Percentiles rank a stretch among this genome's conserved stretches.
These are phyloP conservation scores for Floccularia luteovirens DNA, from an alignment of 768 basidiomycete genomes.

Conservation along the genomic window DNA sequence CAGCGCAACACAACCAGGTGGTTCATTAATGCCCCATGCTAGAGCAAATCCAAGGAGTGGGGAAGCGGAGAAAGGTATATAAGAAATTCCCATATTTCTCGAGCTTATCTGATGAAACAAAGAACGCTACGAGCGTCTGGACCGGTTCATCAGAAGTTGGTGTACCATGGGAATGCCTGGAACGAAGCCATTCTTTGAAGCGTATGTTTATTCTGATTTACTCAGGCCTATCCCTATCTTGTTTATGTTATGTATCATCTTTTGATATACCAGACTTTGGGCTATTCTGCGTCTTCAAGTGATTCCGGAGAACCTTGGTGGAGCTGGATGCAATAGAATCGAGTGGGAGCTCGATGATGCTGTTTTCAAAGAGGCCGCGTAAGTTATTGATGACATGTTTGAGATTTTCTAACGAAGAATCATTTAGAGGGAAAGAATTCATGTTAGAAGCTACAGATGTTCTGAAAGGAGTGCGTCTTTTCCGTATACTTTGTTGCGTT, in stretches of 20 bases:
- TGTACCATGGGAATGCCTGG: constrained; percentile 85
- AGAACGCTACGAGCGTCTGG: constrained; percentile 71
- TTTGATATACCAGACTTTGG: constrained; percentile 41
- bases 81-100: background rate
- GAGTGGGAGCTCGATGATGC: constrained; percentile 94
- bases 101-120: background rate
- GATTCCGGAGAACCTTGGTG: constrained; percentile 73
- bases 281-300: constrained; percentile 76
- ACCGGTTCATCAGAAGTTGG: constrained; percentile 74
- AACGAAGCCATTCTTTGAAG: constrained; percentile 80
- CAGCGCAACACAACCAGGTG: constrained; percentile 70
- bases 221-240: no score
- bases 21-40: constrained; percentile 68
- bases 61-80: constrained; percentile 58
- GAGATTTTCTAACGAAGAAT: constrained; percentile 10
- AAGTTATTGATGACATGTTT: constrained; percentile 27
- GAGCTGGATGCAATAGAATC: constrained; percentile 64
- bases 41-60: constrained; percentile 57
- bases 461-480: constrained; percentile 77
- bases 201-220: constrained; percentile 24
- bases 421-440: constrained; percentile 80
- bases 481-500: constrained; percentile 8
- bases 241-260: constrained; percentile 3
- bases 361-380: constrained; percentile 92
- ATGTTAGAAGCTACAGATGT: constrained; percentile 88